A percentile compares a stretch with the other conserved stretches of the same genome.
These are phyloP conservation scores for Pythium vanterpoolii DNA, from an alignment of 352 stramenopile species.

Conservation along the genomic window DNA sequence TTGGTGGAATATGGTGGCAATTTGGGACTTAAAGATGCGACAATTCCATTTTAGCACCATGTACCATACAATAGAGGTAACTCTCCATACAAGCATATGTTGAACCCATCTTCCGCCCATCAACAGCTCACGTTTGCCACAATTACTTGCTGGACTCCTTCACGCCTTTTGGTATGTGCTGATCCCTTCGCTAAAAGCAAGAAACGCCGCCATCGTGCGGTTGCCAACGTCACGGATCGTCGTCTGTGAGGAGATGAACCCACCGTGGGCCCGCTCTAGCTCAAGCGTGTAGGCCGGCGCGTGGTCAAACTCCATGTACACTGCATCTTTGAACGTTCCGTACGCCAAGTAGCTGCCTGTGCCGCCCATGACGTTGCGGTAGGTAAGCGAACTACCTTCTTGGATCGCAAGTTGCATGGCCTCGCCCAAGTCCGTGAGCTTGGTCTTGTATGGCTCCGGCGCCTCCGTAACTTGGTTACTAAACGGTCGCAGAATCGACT, in stretches of 20 bases:
- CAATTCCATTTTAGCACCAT: too few relatives aligned
- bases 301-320: conserved; percentile 18
- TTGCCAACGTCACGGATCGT: conserved; percentile 21
- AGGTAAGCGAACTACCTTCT: neutral
- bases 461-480: conserved; percentile 20
- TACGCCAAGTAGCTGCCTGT: conserved; percentile 17
- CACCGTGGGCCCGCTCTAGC: conserved; percentile 10
- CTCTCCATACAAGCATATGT: neutral
- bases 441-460: conserved; percentile 22
- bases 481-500: neutral
- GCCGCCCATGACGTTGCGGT: conserved; percentile 19
- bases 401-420: conserved; percentile 12
- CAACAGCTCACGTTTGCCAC: neutral
- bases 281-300: conserved; percentile 19
- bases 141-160: neutral
- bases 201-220: conserved; percentile 18
- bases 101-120: neutral
- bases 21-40: too few relatives aligned
- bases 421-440: conserved; percentile 19
- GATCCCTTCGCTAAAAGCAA: conserved; percentile 22
- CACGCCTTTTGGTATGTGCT: neutral
- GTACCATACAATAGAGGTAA: neutral
- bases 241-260: conserved; percentile 20
- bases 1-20: too few relatives aligned
- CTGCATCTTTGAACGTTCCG: conserved; percentile 23